Evolutionary conservation across 2,329 filamentous ascomycete species (phyloP).

Genomic region (Trichoderma sp.): DNA sequence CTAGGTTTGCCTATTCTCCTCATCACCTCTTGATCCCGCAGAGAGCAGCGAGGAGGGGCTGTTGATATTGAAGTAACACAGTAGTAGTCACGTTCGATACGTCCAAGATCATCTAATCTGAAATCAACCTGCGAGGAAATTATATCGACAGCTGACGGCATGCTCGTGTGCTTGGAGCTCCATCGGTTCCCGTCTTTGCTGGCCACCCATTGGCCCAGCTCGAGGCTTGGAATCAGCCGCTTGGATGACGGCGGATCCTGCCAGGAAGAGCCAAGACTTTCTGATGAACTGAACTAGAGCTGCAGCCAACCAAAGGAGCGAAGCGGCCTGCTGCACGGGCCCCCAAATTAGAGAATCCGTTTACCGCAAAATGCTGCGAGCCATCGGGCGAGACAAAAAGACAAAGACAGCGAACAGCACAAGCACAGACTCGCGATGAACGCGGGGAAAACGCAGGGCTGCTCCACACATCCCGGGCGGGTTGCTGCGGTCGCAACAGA

Average conservation of each 20-base stretch:
- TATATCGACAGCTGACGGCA: background rate
- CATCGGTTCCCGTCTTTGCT: background rate
- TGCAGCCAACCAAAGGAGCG: conserved; percentile 13
- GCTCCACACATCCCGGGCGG: conserved; percentile 4
- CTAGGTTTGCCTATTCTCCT: background rate
- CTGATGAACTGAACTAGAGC: background rate
- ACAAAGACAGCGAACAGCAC: background rate
- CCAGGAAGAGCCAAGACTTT: background rate
- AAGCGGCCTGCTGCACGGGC: conserved; percentile 1
- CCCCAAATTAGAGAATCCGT: background rate
- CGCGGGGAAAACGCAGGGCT: conserved; percentile 3
- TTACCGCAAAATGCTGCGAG: background rate
- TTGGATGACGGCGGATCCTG: background rate
- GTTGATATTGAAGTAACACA: background rate
- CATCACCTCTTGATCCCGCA: background rate
- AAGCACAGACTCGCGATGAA: background rate
- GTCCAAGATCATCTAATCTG: background rate
- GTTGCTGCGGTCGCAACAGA: background rate
- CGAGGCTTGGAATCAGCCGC: background rate
- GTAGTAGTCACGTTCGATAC: background rate
- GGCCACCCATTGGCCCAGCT: background rate
- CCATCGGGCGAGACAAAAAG: background rate
- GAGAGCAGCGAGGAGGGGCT: background rate
- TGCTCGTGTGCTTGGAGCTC: conserved; percentile 10
- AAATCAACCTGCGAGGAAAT: background rate